These are phyloP conservation scores for Schwanniomyces occidentalis DNA, from an alignment of 805 yeast species.

Conservation along the genomic window DNA sequence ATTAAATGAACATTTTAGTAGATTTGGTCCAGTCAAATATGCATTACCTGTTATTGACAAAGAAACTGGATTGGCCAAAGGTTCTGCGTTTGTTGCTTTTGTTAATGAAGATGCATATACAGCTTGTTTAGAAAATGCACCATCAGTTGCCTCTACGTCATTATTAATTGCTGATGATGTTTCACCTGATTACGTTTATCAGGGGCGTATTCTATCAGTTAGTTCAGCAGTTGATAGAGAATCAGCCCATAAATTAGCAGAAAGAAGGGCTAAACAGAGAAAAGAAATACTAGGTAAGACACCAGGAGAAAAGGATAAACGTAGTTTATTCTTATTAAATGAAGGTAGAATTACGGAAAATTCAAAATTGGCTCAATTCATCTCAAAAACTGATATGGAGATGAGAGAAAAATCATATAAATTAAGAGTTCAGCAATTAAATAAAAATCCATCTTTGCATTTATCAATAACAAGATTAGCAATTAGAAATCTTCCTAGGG, in stretches of 20 bases:
- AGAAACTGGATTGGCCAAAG: slow-evolving; percentile 82
- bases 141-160: slow-evolving; percentile 60
- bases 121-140: slow-evolving; percentile 76
- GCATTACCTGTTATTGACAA: slow-evolving; percentile 92
- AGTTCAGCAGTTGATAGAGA: slow-evolving; percentile 85
- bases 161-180: slow-evolving; percentile 90
- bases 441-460: slow-evolving; percentile 88
- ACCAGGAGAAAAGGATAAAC: slow-evolving; percentile 75
- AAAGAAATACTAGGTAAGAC: slow-evolving; percentile 77
- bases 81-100: slow-evolving; percentile 95
- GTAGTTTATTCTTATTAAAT: slow-evolving; percentile 82
- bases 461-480: slow-evolving; percentile 94
- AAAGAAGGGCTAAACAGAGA: slow-evolving; percentile 70
- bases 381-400: slow-evolving; percentile 75
- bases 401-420: slow-evolving; percentile 85
- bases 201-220: slow-evolving; percentile 86
- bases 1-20: slow-evolving; percentile 71
- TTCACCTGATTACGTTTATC: slow-evolving; percentile 82
- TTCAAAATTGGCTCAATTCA: slow-evolving; percentile 71
- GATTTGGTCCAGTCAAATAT: slow-evolving; percentile 86
- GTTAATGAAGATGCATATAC: slow-evolving; percentile 57
- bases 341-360: slow-evolving; percentile 89
- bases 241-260: slow-evolving; percentile 73
- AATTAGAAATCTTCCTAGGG: slow-evolving; percentile 88
- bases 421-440: slow-evolving; percentile 84